Percentiles rank a stretch among this genome's conserved stretches.
These are phyloP conservation scores for Fusarium longipes DNA, from an alignment of 2,329 filamentous ascomycete genomes.

Conservation along the genomic window DNA sequence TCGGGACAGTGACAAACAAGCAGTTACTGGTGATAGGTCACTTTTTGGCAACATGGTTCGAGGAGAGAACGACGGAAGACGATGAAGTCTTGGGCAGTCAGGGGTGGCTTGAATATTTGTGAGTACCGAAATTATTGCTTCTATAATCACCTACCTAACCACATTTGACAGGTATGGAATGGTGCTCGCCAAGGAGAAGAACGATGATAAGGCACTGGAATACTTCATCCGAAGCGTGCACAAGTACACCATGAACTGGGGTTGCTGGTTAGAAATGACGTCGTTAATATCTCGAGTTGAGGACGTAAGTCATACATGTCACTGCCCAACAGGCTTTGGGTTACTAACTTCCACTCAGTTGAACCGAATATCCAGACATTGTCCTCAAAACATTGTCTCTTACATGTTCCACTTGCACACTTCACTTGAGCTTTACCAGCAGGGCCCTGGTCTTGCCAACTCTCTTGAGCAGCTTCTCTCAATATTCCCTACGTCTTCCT, in stretches of 20 bases:
- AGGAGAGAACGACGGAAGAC: slow-evolving; percentile 68
- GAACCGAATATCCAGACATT: slow-evolving; percentile 74
- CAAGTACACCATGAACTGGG: slow-evolving; percentile 95
- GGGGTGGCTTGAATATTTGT: slow-evolving; percentile 92
- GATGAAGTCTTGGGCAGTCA: slow-evolving; percentile 73
- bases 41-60: slow-evolving; percentile 84
- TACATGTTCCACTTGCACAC: slow-evolving; percentile 94
- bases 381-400: slow-evolving; percentile 91
- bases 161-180: slow-evolving; percentile 75
- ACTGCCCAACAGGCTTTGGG: slow-evolving; percentile 38
- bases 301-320: slow-evolving; percentile 68
- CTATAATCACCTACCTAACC: slow-evolving; percentile 3
- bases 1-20: slow-evolving; percentile 85
- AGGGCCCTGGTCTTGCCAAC: slow-evolving; percentile 77
- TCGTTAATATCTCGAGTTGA: slow-evolving; percentile 82
- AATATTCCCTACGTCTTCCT: slow-evolving; percentile 90
- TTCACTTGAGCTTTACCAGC: slow-evolving; percentile 91
- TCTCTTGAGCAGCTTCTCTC: slow-evolving; percentile 80
- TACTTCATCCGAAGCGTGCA: slow-evolving; percentile 92
- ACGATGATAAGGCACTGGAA: slow-evolving; percentile 83
- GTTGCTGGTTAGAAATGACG: slow-evolving; percentile 93
- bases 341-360: slow-evolving; percentile 61
- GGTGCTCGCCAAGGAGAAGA: slow-evolving; percentile 89
- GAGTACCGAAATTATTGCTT: slow-evolving; percentile 43
- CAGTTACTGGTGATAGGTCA: slow-evolving; percentile 81